Conservation (phyloP, 208 protist genomes). For the Wallacemonas sp. region DNA sequence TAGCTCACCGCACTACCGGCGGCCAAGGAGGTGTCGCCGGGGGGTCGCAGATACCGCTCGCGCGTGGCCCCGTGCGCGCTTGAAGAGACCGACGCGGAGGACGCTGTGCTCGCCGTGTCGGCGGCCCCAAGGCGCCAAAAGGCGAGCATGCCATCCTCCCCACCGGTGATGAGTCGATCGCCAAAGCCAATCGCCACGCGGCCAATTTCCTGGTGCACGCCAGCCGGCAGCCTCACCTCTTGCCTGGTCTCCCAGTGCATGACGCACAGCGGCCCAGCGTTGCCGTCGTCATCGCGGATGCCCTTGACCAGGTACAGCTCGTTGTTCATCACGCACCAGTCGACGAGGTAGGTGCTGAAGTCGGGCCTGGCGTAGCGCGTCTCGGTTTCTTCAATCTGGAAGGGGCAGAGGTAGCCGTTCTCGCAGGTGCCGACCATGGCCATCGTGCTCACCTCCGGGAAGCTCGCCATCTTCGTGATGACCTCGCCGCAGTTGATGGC, state of each 20-base stretch:
- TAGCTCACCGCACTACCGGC: neutral
- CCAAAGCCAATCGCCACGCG: slow-evolving; percentile 72
- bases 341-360: slow-evolving; percentile 75
- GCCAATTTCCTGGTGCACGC: slow-evolving; percentile 61
- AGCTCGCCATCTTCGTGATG: slow-evolving; percentile 72
- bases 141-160: slow-evolving; percentile 78
- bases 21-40: neutral
- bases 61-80: slow-evolving; percentile 25
- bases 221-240: slow-evolving; percentile 22
- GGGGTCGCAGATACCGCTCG: neutral
- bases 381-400: slow-evolving; percentile 57
- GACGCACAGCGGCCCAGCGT: slow-evolving; percentile 59
- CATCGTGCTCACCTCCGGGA: slow-evolving; percentile 35
- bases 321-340: slow-evolving; percentile 61
- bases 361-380: slow-evolving; percentile 42
- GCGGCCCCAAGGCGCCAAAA: slow-evolving; percentile 49
- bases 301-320: slow-evolving; percentile 55
- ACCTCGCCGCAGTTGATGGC: slow-evolving; percentile 76
- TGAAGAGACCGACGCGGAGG: slow-evolving; percentile 23
- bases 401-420: slow-evolving; percentile 79
- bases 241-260: slow-evolving; percentile 42
- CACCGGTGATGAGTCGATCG: slow-evolving; percentile 76
- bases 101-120: neutral
- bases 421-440: slow-evolving; percentile 82
- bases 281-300: slow-evolving; percentile 73